Conservation (phyloP, 768 basidiomycete genomes). For the Suillus placidus region DNA sequence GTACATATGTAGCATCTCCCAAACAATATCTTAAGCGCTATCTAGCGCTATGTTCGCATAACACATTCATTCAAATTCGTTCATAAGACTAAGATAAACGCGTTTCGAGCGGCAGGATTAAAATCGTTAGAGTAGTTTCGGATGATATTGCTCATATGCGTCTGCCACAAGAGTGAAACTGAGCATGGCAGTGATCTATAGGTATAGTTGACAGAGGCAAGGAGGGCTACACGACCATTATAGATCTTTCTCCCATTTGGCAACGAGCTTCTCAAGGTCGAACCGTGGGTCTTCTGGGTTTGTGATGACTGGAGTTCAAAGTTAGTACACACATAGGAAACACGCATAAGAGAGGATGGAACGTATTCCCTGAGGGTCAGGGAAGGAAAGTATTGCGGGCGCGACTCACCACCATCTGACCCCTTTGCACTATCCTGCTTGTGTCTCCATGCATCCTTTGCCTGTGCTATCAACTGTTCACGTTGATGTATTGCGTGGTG, state of each 20-base stretch:
- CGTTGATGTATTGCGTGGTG: constrained; percentile 73
- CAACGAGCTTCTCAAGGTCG: constrained; percentile 90
- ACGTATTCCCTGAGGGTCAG: neutral
- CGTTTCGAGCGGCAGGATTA: neutral
- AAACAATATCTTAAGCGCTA: neutral
- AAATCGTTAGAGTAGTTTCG: neutral
- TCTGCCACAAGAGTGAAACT: neutral
- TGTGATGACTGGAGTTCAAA: constrained; percentile 66
- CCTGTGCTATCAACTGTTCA: constrained; percentile 79
- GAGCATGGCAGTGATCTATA: constrained; percentile 25
- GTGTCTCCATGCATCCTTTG: constrained; percentile 89
- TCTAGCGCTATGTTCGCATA: neutral
- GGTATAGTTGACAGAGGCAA: constrained; percentile 28
- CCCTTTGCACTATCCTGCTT: constrained; percentile 60
- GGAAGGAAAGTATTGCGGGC: constrained; percentile 4
- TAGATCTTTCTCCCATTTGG: constrained; percentile 72
- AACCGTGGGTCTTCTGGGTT: constrained; percentile 96
- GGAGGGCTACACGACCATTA: constrained; percentile 42
- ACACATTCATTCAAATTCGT: neutral
- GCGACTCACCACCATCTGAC: constrained; percentile 53
- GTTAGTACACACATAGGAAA: constrained; percentile 12
- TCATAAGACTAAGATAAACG: neutral
- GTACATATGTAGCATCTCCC: constrained; percentile 7
- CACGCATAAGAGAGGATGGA: neutral
- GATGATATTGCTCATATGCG: neutral